Base-by-base conservation (phyloP, 805 yeast genomes). In the Spathaspora boniae region DNA sequence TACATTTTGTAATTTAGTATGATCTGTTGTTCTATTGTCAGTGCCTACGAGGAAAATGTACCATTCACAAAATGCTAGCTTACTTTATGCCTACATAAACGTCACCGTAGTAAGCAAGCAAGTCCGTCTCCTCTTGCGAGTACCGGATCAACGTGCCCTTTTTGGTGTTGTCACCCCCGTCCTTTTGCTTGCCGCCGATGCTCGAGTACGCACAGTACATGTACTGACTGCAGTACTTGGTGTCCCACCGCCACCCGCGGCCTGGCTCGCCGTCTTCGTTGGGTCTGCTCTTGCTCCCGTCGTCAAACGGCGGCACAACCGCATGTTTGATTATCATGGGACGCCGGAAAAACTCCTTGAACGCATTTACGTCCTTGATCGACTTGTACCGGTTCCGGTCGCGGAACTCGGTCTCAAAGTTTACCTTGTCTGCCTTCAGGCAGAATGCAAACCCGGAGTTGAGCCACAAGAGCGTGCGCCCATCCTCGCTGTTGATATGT, bases 191-290 rank as follows among this genome's bases (percentile, higher is more conserved):
- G 3, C 72, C 79, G n/a, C 82, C 82, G 41, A 76, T 61, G 14
- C 59, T 49, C 41, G 76, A 76, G 48, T 74, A 75, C 0, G 80
- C 82, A 61, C 82, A 77, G 76, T 81, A 78, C 8, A 72, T 45
- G 47, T 77, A 77, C 16, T 68, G 65, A 24, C 69, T 67, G 56
- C 84, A 78, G 40, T 73, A 71, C 15, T 56, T 59, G 37, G 68
- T 63, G 52, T 71, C 74, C 43, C 69, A 69, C n/a, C 30, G 30
- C 81, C 82, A 76, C 19, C 76, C 76, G 22, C 67, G 54, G 3
- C 60, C 47, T 15, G 81, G 79, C 47, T 75, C 80, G 16, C 58
- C 62, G 9, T 51, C 36, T 0, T 31, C 40, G 37, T 32, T 60
- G 49, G 48, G 54, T 48, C 45, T 54, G 53, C 48, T 56, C 48